Evolutionary conservation across 148 eudicot species (phyloP), one percentile per base, ranked within the genome.

Genomic region (Bassia scoparia): DNA sequence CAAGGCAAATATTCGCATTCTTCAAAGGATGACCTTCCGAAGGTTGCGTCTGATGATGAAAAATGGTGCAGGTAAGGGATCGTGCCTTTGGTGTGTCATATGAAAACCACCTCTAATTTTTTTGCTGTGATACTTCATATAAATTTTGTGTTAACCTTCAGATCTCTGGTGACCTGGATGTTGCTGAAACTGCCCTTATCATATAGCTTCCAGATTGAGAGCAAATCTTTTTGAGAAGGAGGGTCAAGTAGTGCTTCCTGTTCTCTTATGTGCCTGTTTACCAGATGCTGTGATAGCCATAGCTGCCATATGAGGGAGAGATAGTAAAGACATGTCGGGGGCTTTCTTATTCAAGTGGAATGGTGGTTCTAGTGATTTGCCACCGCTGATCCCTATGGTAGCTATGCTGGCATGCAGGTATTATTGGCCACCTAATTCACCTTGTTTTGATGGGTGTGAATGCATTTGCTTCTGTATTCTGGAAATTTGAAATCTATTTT

Each of bases 111-210:
- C 41, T 44, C 24, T 33, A 18, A 1, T 21, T 1, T 41, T 62
- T 14, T n/a, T 8, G 0, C 43, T 41, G 29, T 65, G 68, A n/a
- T n/a, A n/a, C n/a, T n/a, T n/a, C 38, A 37, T 23, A 5, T 37
- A 9, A n/a, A 9, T 23, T 74, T 11, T 69, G 17, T 13, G 34
- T 41, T 48, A 23, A 62, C 20, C 60, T 11, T 69, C 82, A 95
- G 99, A 90, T 95, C 63, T 90, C 97, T 80, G 99, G 96, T 74
- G 99, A 95, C 56, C 85, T 87, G 68, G 97, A 95, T 79, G 76
- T 90, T 55, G 84, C 88, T 65, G 96, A 95, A 81, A 91, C 87
- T 58, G 99, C 99, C 48, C 96, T 95, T 63, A 67, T 88, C 92
- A 88, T 83, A 78, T 95, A 73, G 78, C 89, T 60, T 85, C 97